Percentiles rank a stretch among this genome's conserved stretches.
Conservation (phyloP, 148 eudicot species). For the Pharnaceum exiguum region DNA sequence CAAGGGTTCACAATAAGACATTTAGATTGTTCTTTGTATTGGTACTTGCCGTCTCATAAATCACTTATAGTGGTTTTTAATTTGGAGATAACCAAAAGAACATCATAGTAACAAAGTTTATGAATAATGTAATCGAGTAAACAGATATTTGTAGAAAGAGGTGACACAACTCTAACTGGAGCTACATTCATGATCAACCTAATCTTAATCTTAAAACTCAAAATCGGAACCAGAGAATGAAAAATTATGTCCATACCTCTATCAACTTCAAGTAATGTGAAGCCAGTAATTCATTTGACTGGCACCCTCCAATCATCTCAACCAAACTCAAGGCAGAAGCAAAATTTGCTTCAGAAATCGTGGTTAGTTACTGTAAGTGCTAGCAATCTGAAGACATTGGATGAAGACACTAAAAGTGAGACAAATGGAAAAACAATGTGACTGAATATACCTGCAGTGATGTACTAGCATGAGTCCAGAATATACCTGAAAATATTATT, state of each 20-base stretch:
- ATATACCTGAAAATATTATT: slow-evolving; percentile 17
- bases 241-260: background rate
- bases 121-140: no score
- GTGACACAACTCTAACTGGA: background rate
- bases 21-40: no score
- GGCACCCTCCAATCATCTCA: background rate
- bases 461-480: background rate
- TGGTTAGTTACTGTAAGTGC: background rate
- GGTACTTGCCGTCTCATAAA: no score
- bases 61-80: no score
- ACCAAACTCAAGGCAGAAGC: slow-evolving; percentile 7
- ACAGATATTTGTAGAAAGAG: no score
- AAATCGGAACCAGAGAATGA: background rate
- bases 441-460: background rate
- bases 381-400: background rate
- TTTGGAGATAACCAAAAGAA: background rate
- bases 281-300: background rate
- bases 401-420: background rate
- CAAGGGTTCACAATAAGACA: no score
- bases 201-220: background rate
- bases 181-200: background rate
- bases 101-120: background rate
- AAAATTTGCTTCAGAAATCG: background rate
- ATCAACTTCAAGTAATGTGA: background rate
- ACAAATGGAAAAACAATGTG: background rate